Conservation (phyloP, 108 stramenopile genomes). For the Conticribra weissflogii region DNA sequence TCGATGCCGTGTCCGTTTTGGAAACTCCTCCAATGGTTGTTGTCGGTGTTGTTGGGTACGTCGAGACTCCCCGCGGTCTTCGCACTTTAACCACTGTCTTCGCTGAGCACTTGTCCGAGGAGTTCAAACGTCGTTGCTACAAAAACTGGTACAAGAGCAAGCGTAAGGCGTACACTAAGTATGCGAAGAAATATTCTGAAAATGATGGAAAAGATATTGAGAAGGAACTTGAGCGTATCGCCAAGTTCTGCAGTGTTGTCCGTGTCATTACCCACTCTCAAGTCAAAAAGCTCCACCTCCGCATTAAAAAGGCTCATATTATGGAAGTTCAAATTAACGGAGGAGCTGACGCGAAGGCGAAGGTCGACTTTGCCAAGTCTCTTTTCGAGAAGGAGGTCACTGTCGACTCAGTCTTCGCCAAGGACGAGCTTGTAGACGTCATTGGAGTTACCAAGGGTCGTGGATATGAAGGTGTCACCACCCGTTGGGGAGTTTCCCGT, state of each 20-base stretch:
- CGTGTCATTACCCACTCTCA: slow-evolving; percentile 99
- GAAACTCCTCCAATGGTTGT: slow-evolving; percentile 99
- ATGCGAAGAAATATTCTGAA: slow-evolving; percentile 97
- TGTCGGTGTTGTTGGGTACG: slow-evolving; percentile 99
- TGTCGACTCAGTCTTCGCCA: slow-evolving; percentile 94
- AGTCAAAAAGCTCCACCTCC: slow-evolving; percentile 95
- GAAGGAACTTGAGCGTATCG: slow-evolving; percentile 96
- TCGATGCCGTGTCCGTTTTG: slow-evolving; percentile 98
- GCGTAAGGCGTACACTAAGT: slow-evolving; percentile 99
- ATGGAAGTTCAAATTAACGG: slow-evolving; percentile 99
- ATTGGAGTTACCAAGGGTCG: slow-evolving; percentile 98
- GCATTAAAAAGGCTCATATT: slow-evolving; percentile 99
- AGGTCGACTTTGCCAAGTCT: slow-evolving; percentile 98
- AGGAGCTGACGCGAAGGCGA: slow-evolving; percentile 91
- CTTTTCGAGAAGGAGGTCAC: slow-evolving; percentile 98
- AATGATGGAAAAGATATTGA: slow-evolving; percentile 94
- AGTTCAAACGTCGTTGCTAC: slow-evolving; percentile 99
- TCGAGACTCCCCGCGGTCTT: slow-evolving; percentile 97
- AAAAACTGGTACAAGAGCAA: slow-evolving; percentile 99
- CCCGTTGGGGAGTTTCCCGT: slow-evolving; percentile 99
- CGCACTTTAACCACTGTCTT: slow-evolving; percentile 99
- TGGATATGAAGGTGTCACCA: slow-evolving; percentile 98
- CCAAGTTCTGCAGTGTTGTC: slow-evolving; percentile 97
- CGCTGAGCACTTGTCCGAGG: slow-evolving; percentile 98
- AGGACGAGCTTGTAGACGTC: slow-evolving; percentile 97